These are phyloP conservation scores for Rhazya stricta DNA, from an alignment of 257 asterid species.

Conservation along the genomic window DNA sequence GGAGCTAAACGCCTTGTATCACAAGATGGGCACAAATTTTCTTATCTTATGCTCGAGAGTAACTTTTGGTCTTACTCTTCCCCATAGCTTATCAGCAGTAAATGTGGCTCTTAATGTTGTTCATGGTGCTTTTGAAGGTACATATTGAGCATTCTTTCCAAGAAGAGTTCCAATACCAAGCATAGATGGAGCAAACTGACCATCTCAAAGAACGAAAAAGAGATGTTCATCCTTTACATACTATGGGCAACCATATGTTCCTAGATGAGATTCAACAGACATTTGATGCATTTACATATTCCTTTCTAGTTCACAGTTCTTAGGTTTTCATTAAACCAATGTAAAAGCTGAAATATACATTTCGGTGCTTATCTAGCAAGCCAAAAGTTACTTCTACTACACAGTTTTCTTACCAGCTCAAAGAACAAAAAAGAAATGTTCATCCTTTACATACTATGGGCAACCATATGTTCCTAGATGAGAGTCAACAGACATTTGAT, in stretches of 20 bases:
- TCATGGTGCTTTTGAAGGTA: background rate
- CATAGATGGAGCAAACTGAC: background rate
- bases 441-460: background rate
- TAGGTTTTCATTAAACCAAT: background rate
- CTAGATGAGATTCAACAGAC: background rate
- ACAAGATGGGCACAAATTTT: background rate
- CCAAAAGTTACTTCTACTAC: background rate
- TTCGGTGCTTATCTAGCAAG: background rate
- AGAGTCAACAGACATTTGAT: background rate
- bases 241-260: background rate
- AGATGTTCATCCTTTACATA: background rate
- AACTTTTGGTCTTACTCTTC: background rate
- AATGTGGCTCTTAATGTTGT: background rate
- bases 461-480: background rate
- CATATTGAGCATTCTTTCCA: background rate
- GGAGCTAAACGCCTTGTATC: background rate
- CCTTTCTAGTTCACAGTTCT: background rate
- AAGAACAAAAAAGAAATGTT: background rate
- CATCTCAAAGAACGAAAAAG: background rate
- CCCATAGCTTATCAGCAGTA: background rate
- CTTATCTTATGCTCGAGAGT: background rate
- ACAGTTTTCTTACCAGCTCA: background rate
- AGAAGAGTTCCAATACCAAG: background rate
- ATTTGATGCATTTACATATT: background rate
- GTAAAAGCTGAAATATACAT: background rate